Evolutionary conservation across 139 green algal species (phyloP).

Genomic region (Auxenochlorella pyrenoidosa): DNA sequence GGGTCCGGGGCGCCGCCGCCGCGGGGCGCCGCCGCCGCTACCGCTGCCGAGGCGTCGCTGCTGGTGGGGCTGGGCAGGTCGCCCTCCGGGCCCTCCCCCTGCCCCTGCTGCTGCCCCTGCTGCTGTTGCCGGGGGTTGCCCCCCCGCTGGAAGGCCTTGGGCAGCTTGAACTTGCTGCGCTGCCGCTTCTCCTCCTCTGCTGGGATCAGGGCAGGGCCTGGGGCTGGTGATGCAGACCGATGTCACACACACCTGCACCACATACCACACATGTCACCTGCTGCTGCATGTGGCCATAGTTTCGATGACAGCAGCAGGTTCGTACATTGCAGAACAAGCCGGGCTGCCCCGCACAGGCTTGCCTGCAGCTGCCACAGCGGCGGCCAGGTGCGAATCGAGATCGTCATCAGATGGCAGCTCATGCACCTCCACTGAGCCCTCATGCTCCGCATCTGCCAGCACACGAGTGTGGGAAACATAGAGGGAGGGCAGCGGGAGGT

Average conservation of each 20-base stretch:
- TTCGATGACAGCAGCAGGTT: too few species aligned
- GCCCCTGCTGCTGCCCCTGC: not conserved
- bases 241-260: too few species aligned
- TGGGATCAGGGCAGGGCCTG: not conserved
- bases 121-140: not conserved
- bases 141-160: constrained; percentile 15
- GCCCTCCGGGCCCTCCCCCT: not conserved
- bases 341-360: not conserved
- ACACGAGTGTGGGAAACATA: not conserved
- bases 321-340: not conserved
- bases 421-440: constrained; percentile 33
- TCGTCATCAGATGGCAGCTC: constrained; percentile 39
- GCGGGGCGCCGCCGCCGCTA: not conserved
- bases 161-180: constrained; percentile 40
- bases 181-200: constrained; percentile 29
- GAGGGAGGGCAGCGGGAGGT: not conserved
- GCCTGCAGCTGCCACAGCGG: constrained; percentile 14
- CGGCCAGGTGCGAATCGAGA: constrained; percentile 13
- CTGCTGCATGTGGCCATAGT: too few species aligned
- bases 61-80: constrained; percentile 14
- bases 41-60: not conserved
- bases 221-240: not conserved
- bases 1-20: not conserved
- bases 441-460: not conserved
- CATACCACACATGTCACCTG: too few species aligned